A percentile compares a stretch with the other conserved stretches of the same genome.
These are phyloP conservation scores for Margaritispora aquatica DNA, from an alignment of 495 filamentous ascomycete species.

Conservation along the genomic window DNA sequence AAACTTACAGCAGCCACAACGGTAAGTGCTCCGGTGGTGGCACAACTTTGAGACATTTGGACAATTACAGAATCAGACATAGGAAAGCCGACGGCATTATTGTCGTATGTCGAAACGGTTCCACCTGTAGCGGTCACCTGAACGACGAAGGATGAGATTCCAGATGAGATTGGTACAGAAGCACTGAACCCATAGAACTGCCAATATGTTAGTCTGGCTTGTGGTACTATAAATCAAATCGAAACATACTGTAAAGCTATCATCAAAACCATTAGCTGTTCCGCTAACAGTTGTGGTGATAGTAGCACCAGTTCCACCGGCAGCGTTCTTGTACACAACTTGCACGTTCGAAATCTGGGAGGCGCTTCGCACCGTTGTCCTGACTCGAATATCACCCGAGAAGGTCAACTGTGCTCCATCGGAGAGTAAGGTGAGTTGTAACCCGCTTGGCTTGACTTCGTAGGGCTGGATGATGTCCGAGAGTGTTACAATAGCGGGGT, in stretches of 20 bases:
- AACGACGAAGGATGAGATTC: slow-evolving; percentile 35
- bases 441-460: slow-evolving; percentile 48
- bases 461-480: slow-evolving; percentile 48
- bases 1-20: slow-evolving; percentile 31
- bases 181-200: slow-evolving; percentile 34
- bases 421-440: slow-evolving; percentile 31
- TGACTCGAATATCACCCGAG: slow-evolving; percentile 33
- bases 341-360: slow-evolving; percentile 27
- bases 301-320: slow-evolving; percentile 28
- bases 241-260: slow-evolving; percentile 45
- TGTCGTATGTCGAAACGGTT: slow-evolving; percentile 25
- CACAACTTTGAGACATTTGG: slow-evolving; percentile 33
- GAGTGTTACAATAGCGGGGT: slow-evolving; percentile 41
- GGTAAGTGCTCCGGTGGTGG: slow-evolving; percentile 26
- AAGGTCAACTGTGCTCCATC: slow-evolving; percentile 30
- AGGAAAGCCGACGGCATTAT: slow-evolving; percentile 32
- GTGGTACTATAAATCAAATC: not conserved
- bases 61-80: slow-evolving; percentile 32
- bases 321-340: slow-evolving; percentile 30
- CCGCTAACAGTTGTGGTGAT: slow-evolving; percentile 37
- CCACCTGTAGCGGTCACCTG: slow-evolving; percentile 22
- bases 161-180: slow-evolving; percentile 24
- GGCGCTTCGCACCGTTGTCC: slow-evolving; percentile 27
- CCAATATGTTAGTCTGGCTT: not conserved
- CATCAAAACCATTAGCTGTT: slow-evolving; percentile 48